Base-by-base conservation (phyloP, 1,139 yeast species). In the Yamadazyma friedrichii region DNA sequence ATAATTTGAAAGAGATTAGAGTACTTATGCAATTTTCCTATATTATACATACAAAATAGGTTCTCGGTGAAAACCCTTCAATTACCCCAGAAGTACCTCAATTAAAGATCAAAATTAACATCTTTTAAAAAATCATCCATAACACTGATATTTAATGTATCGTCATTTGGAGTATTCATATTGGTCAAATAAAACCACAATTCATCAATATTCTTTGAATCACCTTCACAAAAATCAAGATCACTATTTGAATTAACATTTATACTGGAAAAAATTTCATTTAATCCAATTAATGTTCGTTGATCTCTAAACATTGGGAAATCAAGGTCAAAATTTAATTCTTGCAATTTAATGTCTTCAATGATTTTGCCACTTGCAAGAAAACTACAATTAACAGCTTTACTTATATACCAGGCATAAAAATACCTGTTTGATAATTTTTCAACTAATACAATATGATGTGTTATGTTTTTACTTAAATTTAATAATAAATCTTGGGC, bases 401-500 rank as follows among this genome's bases (percentile, higher is more conserved):
- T 70, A 4, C 65, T 56, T 1, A 67, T 56, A 48, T 69, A 59
- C 77, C 77, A 71, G 1, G 76, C 74, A 51, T 65, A 68, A 48
- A 65, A 71, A 47, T 71, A 71, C 40, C 74, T 50, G 37, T 59
- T 59, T 41, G 70, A 62, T 31, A 64, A 54, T 26, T 57, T 53
- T 4, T 42, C 40, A 22, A 33, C 17, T 6, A 42, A 6, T 25
- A 13, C 15, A n/a, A 38, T 2, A 33, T 42, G 39, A n/a, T 20
- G 25, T 11, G 17, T 30, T 2, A 32, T 25, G 20, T 34, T 32
- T 15, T 13, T 28, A 4, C 5, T 4, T 8, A 38, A 6, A 11
- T 17, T 1, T 10, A 16, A 3, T 4, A 9, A 11, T 16, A 37
- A 22, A 10, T 17, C 10, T 3, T 37, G 16, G 6, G 38, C 13